phyloP scores from a whole-genome alignment of 1,284 basidiomycete species.

The Cutaneotrichosporon cyanovorans region DNA sequence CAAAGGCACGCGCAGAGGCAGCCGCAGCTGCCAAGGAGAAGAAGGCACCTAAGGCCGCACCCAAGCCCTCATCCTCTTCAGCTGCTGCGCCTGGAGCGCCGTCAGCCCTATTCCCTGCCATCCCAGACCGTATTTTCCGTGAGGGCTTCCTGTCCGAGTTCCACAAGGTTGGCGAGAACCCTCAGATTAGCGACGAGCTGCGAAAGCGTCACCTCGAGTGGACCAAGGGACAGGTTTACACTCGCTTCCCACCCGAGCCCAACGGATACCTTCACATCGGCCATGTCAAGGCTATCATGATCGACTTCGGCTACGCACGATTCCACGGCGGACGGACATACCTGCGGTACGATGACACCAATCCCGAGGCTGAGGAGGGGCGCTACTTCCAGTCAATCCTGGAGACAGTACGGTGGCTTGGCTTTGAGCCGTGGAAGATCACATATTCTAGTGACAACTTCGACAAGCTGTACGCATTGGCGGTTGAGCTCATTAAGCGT shows the following conservation, averaged over 20 bases:
- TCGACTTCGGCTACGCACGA: slow-evolving; percentile 96
- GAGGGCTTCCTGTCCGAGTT: slow-evolving; percentile 91
- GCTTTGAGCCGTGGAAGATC: slow-evolving; percentile 97
- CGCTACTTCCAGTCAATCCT: slow-evolving; percentile 94
- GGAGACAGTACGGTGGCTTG: slow-evolving; percentile 93
- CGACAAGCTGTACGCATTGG: slow-evolving; percentile 75
- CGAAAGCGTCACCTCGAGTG: slow-evolving; percentile 72
- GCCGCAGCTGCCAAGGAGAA: slow-evolving; percentile 62
- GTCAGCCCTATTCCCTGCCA: slow-evolving; percentile 26
- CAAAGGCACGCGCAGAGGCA: slow-evolving; percentile 60
- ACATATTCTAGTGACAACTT: slow-evolving; percentile 99
- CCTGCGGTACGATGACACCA: slow-evolving; percentile 92
- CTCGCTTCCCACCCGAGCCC: slow-evolving; percentile 97
- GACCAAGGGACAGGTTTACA: slow-evolving; percentile 80
- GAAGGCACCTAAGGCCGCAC: slow-evolving; percentile 42
- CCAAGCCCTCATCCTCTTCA: neutral
- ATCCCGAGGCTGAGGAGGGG: slow-evolving; percentile 95
- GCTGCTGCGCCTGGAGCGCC: slow-evolving; percentile 32
- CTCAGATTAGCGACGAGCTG: slow-evolving; percentile 71
- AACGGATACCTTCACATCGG: slow-evolving; percentile 96
- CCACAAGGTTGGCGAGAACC: slow-evolving; percentile 90
- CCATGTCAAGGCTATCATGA: slow-evolving; percentile 96
- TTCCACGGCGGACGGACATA: slow-evolving; percentile 86
- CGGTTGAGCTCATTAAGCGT: slow-evolving; percentile 80
- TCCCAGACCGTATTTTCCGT: slow-evolving; percentile 64